Evolutionary conservation across 2,329 filamentous ascomycete species (phyloP), one percentile per base, ranked within the genome.

Genomic region (Penicillium sp.): DNA sequence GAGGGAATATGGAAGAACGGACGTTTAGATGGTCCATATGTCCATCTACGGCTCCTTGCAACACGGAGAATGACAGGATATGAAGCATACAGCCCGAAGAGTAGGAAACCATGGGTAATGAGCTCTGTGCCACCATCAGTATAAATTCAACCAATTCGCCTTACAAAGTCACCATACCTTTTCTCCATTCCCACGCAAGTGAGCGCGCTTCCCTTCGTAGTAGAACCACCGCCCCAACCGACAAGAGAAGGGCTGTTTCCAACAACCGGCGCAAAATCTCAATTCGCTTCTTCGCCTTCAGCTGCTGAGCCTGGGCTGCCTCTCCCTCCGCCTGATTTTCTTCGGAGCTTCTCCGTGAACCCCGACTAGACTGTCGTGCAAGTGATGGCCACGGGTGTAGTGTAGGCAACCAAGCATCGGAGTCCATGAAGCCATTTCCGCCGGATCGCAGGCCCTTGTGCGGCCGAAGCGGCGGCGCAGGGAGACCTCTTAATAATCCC

Each of bases 401-500:
- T 14, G 60, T 53, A 33, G 70, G 67, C 37, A 72, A 60, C 72
- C 71, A 75, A 45, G 59, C 52, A 45, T 70, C 69, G 54, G 67
- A 55, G 33, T 72, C 67, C 25, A 61, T 61, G 13, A 49, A 27
- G 45, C 63, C 58, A 49, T 68, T 67, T 44, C 59, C 61, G 19
- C 64, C 67, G 68, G 70, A 66, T 83, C 87, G 57, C 85, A 96
- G 75, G 8, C 92, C 93, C 76, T 96, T 97, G 70, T 90, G 88
- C 31, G 86, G 81, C 59, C 86, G 84, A 9, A 83, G 66, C n/a
- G 83, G 88, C 2, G 93, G 90, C 3, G 93, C 91, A 1, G 93
- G 93, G 23, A 97, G 78, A 0, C 92, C 90, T 72, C 89, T 95
- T 55, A 96, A 80, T 65, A 93, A 88, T 5, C 77, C 73, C 44